phyloP scores from a whole-genome alignment of 2,329 filamentous ascomycete genomes.

The Xylaria arbuscula region DNA sequence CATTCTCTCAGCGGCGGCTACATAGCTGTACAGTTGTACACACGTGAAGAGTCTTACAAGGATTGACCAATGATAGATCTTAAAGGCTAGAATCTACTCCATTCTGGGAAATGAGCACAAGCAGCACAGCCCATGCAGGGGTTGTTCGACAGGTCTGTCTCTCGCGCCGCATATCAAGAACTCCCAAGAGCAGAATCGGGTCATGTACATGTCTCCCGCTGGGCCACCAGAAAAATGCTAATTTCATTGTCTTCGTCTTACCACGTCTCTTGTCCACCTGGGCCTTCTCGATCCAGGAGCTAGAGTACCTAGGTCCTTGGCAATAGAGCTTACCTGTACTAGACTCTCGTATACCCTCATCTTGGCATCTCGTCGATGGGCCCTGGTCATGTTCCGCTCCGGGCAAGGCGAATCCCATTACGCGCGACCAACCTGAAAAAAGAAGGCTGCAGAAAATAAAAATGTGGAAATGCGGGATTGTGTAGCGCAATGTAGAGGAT shows the following conservation, averaged over 20 bases:
- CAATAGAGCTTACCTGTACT: neutral
- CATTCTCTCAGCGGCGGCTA: neutral
- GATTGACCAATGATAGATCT: constrained; percentile 27
- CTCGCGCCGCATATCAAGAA: constrained; percentile 5
- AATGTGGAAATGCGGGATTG: constrained; percentile 37
- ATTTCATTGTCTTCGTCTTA: constrained; percentile 33
- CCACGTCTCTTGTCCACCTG: constrained; percentile 23
- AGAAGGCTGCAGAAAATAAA: constrained; percentile 26
- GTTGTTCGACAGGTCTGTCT: constrained; percentile 19
- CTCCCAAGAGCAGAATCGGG: constrained; percentile 17
- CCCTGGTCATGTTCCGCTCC: constrained; percentile 20
- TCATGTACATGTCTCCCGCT: constrained; percentile 23
- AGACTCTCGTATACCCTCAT: constrained; percentile 34
- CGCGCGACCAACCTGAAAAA: constrained; percentile 27
- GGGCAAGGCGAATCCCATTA: constrained; percentile 33
- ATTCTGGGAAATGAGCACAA: constrained; percentile 34
- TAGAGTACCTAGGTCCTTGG: constrained; percentile 24
- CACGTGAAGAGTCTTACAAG: constrained; percentile 5
- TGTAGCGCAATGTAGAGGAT: constrained; percentile 22
- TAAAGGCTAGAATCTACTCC: constrained; percentile 4
- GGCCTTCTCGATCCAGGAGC: constrained; percentile 19
- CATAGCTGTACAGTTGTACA: constrained; percentile 10
- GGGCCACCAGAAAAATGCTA: constrained; percentile 25
- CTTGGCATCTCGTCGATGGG: constrained; percentile 21
- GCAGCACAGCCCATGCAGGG: constrained; percentile 35